Conservation (phyloP, 805 yeast species). For the Pichia manshurica region DNA sequence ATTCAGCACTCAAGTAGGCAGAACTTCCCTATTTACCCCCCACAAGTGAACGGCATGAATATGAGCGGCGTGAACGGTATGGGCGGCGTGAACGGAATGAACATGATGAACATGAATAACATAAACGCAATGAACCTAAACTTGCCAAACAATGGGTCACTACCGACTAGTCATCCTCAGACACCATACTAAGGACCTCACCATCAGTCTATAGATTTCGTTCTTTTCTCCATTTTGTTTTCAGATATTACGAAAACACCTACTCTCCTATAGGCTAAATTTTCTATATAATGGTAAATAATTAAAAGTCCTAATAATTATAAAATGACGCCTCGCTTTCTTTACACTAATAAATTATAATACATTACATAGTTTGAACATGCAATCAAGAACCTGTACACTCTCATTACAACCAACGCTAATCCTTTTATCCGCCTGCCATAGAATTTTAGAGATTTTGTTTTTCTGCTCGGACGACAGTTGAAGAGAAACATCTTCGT, state of each 20-base stretch:
- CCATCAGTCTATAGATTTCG: too few relatives aligned
- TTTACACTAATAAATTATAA: conserved; percentile 15
- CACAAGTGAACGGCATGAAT: not conserved
- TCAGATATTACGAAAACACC: too few relatives aligned
- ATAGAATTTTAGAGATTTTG: conserved; percentile 54
- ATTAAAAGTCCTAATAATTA: too few relatives aligned
- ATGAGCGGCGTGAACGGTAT: conserved; percentile 1
- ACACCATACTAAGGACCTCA: not conserved
- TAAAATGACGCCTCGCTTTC: too few relatives aligned
- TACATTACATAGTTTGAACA: conserved; percentile 44
- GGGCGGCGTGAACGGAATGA: conserved; percentile 6
- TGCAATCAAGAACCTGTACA: conserved; percentile 66
- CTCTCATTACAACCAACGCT: conserved; percentile 88
- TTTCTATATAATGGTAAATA: too few relatives aligned
- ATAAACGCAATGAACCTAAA: too few relatives aligned
- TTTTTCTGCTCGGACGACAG: conserved; percentile 45
- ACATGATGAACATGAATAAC: not conserved
- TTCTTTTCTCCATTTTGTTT: too few relatives aligned
- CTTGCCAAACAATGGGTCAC: not conserved
- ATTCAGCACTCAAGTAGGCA: not conserved
- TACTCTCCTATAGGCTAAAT: too few relatives aligned
- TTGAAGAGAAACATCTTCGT: conserved; percentile 49
- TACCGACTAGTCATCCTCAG: not conserved
- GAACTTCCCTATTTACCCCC: not conserved
- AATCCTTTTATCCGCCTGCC: conserved; percentile 68